phyloP scores from a whole-genome alignment of 805 yeast species.

The Pichia kluyveri region DNA sequence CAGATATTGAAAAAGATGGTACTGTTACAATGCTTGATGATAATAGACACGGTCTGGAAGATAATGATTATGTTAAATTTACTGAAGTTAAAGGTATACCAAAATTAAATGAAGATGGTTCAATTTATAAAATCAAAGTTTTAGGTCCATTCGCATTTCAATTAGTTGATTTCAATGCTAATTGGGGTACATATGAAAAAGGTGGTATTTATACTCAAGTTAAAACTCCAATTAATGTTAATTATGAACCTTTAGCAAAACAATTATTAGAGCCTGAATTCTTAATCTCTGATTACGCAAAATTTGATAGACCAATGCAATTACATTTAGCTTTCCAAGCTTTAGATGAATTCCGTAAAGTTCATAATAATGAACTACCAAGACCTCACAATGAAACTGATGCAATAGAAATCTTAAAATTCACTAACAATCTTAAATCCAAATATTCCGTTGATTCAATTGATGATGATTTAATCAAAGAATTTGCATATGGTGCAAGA shows the following conservation, averaged over 20 bases:
- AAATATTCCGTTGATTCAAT: slow-evolving; percentile 40
- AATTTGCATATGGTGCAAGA: slow-evolving; percentile 73
- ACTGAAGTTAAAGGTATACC: slow-evolving; percentile 77
- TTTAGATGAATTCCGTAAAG: slow-evolving; percentile 59
- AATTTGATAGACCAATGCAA: slow-evolving; percentile 86
- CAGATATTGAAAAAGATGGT: slow-evolving; percentile 82
- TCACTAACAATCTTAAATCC: slow-evolving; percentile 50
- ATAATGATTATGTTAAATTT: slow-evolving; percentile 84
- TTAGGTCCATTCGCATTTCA: slow-evolving; percentile 93
- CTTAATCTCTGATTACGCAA: slow-evolving; percentile 80
- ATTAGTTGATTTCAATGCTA: slow-evolving; percentile 43
- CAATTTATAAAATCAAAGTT: slow-evolving; percentile 67
- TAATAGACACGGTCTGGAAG: slow-evolving; percentile 86
- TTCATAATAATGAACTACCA: slow-evolving; percentile 61
- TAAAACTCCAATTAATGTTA: slow-evolving; percentile 61
- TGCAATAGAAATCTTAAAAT: slow-evolving; percentile 53
- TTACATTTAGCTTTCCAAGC: slow-evolving; percentile 91
- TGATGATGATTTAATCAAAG: slow-evolving; percentile 57
- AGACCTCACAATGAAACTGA: slow-evolving; percentile 68
- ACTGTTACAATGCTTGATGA: slow-evolving; percentile 92
- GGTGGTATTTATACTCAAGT: slow-evolving; percentile 94
- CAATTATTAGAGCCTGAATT: slow-evolving; percentile 76
- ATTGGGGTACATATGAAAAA: slow-evolving; percentile 55
- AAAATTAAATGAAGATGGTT: slow-evolving; percentile 56
- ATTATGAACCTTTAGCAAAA: slow-evolving; percentile 53